phyloP scores from a whole-genome alignment of 225 moss, liverwort and hornwort genomes.

The Climacium dendroides region DNA sequence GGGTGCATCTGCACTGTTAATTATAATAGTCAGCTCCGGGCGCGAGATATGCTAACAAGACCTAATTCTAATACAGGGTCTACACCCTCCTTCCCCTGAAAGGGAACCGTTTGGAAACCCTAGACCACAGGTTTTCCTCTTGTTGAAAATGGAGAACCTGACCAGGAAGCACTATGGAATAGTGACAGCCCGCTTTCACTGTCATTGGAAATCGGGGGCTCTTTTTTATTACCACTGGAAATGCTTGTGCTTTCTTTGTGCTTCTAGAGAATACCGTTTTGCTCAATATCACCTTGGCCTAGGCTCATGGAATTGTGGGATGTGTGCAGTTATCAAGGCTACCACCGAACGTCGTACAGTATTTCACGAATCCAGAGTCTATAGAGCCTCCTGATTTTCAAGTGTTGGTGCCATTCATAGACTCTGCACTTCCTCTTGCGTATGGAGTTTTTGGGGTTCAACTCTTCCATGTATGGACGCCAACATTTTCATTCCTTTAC shows the following conservation, averaged over 20 bases:
- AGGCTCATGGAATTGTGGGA: not conserved
- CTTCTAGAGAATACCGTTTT: not conserved
- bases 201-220: not conserved
- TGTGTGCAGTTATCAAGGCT: conserved; percentile 70
- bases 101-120: not conserved
- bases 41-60: not conserved
- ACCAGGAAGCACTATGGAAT: not conserved
- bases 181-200: not conserved
- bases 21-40: not conserved
- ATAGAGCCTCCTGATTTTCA: conserved; percentile 76
- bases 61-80: not conserved
- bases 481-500: not conserved
- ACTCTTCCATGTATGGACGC: conserved; percentile 48
- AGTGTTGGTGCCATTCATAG: conserved; percentile 74
- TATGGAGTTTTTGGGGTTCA: conserved; percentile 98
- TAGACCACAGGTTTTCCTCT: not conserved
- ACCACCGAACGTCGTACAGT: conserved; percentile 83
- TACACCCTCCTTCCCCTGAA: not conserved
- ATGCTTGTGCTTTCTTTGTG: not conserved
- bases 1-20: not conserved
- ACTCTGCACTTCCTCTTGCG: conserved; percentile 84
- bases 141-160: not conserved
- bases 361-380: conserved; percentile 82
- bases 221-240: not conserved
- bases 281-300: not conserved